A percentile compares a stretch with the other conserved stretches of the same genome.
These are phyloP conservation scores for Boletus huronensis DNA, from an alignment of 768 basidiomycete genomes.

Conservation along the genomic window DNA sequence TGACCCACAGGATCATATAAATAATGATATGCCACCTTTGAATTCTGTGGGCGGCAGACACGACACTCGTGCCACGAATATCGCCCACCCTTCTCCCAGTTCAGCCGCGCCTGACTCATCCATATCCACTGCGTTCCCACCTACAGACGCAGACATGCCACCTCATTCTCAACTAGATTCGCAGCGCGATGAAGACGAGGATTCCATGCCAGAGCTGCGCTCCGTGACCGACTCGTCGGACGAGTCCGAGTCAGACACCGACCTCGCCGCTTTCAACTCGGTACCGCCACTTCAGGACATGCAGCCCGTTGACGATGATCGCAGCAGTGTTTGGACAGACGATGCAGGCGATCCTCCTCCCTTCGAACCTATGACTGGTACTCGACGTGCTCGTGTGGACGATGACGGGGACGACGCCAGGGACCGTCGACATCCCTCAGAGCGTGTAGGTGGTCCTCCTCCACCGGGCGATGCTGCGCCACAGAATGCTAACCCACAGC, in stretches of 20 bases:
- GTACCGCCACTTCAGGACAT: conserved; percentile 15
- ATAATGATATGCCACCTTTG: conserved; percentile 1
- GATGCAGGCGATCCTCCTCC: conserved; percentile 31
- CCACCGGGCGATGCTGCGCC: conserved; percentile 20
- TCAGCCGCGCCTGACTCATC: background rate
- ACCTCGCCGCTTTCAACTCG: conserved; percentile 31
- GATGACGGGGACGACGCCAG: conserved; percentile 60
- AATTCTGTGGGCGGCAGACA: background rate
- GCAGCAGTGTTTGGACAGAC: conserved; percentile 27
- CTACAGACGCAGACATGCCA: conserved; percentile 7
- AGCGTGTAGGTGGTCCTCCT: conserved; percentile 42
- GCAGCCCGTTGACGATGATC: conserved; percentile 32
- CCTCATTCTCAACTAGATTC: background rate
- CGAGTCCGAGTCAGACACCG: conserved; percentile 32
- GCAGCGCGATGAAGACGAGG: conserved; percentile 31
- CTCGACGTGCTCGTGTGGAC: conserved; percentile 55
- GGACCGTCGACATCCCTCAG: conserved; percentile 62
- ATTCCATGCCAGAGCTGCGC: conserved; percentile 42
- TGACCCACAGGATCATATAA: background rate
- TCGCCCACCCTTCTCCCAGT: conserved; percentile 1
- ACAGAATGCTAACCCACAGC: conserved; percentile 24
- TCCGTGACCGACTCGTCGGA: conserved; percentile 39
- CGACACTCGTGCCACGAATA: background rate
- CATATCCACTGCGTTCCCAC: background rate
- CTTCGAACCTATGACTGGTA: conserved; percentile 32